Percentiles rank a stretch among this genome's conserved stretches.
Evolutionary conservation across 352 stramenopile genomes (phyloP).

Genomic region (Pythium insidiosum): DNA sequence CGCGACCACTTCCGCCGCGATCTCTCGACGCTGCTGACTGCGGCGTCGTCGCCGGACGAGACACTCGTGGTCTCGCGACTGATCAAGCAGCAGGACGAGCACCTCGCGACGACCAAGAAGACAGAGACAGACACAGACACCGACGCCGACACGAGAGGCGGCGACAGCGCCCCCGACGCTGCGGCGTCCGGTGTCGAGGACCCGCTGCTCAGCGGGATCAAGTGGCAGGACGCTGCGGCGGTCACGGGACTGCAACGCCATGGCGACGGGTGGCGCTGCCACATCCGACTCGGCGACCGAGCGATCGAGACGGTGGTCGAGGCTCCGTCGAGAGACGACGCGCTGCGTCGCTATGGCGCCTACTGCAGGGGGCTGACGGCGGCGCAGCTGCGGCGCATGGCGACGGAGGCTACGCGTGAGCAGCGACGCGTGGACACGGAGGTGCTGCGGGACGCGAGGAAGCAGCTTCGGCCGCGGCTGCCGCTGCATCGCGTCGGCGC

Average conservation of each 20-base stretch:
- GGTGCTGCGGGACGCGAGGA: constrained; percentile 29
- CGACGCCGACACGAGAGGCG: neutral
- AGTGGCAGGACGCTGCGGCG: constrained; percentile 14
- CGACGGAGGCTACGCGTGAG: constrained; percentile 10
- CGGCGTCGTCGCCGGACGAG: neutral
- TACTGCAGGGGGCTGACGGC: too few relatives aligned
- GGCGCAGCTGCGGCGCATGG: constrained; percentile 15
- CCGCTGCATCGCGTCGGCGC: constrained; percentile 23
- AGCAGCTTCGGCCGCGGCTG: constrained; percentile 32
- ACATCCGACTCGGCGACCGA: constrained; percentile 35
- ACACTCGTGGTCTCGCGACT: neutral
- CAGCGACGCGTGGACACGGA: constrained; percentile 22
- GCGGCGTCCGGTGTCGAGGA: constrained; percentile 6
- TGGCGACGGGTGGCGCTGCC: constrained; percentile 30
- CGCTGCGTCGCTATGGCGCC: constrained; percentile 39
- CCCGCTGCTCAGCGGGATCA: constrained; percentile 11
- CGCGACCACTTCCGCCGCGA: neutral
- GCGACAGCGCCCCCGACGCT: constrained; percentile 22
- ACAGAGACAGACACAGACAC: constrained; percentile 41
- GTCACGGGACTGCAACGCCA: constrained; percentile 39
- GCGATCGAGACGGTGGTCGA: constrained; percentile 30
- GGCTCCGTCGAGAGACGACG: constrained; percentile 24
- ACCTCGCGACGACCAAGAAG: constrained; percentile 24
- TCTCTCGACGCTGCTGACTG: neutral
- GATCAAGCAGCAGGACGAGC: neutral